Percentiles rank a stretch among this genome's conserved stretches.
Conservation (phyloP, 768 basidiomycete species). For the Suillus decipiens region DNA sequence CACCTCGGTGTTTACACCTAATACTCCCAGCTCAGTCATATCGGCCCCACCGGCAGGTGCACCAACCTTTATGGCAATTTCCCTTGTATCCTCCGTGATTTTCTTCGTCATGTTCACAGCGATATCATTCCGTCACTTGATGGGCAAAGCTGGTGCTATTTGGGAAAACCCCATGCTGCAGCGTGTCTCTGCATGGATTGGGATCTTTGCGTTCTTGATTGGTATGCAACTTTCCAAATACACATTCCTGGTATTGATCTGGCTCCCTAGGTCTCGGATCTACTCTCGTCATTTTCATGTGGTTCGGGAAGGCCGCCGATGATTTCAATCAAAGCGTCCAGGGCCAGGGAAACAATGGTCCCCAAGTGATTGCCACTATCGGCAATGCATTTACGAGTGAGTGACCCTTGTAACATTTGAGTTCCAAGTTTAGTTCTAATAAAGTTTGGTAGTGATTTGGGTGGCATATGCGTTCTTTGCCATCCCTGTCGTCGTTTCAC, state of each 20-base stretch:
- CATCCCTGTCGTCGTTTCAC: slow-evolving; percentile 66
- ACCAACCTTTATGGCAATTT: slow-evolving; percentile 63
- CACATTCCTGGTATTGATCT: slow-evolving; percentile 6
- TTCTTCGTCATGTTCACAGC: slow-evolving; percentile 70
- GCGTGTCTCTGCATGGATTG: slow-evolving; percentile 68
- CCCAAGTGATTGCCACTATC: slow-evolving; percentile 59
- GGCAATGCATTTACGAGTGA: slow-evolving; percentile 77
- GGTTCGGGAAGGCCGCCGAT: slow-evolving; percentile 76
- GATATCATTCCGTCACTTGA: slow-evolving; percentile 65
- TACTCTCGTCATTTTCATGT: slow-evolving; percentile 75
- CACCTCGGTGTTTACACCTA: slow-evolving; percentile 58
- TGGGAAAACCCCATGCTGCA: slow-evolving; percentile 63
- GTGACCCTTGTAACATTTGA: slow-evolving; percentile 30
- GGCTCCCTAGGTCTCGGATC: slow-evolving; percentile 55
- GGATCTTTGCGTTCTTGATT: slow-evolving; percentile 73
- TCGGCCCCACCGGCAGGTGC: slow-evolving; percentile 62
- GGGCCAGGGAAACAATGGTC: slow-evolving; percentile 52
- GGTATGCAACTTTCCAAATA: slow-evolving; percentile 40
- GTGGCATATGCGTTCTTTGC: slow-evolving; percentile 75
- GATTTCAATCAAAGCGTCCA: slow-evolving; percentile 72
- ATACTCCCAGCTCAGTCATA: slow-evolving; percentile 55
- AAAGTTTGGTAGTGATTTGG: slow-evolving; percentile 62
- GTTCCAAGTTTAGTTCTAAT: slow-evolving; percentile 7
- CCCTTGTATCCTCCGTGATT: slow-evolving; percentile 53
- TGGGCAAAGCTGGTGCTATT: slow-evolving; percentile 50